Evolutionary conservation across 148 eudicot species (phyloP).

Genomic region (Vaccinium vitisidaea): DNA sequence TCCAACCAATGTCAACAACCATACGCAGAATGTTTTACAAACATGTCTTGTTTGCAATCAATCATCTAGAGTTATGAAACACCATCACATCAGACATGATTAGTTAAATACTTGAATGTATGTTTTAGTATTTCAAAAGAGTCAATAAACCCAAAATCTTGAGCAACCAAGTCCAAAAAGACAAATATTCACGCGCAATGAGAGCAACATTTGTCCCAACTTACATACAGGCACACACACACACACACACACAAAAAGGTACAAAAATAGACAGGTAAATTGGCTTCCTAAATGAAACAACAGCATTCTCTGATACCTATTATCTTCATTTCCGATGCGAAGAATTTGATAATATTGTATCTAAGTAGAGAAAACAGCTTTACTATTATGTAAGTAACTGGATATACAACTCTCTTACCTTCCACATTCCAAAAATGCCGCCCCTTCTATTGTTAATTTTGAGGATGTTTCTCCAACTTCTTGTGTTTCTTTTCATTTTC

Average conservation of each 20-base stretch:
- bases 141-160: not conserved
- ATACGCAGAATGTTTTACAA: not conserved
- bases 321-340: not conserved
- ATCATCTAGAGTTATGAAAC: not conserved
- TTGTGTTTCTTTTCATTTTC: too few species aligned
- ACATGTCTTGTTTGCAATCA: not conserved
- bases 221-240: not conserved
- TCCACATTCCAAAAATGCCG: not conserved
- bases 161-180: not conserved
- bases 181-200: not conserved
- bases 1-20: not conserved
- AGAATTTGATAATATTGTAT: not conserved
- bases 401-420: not conserved
- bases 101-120: too few species aligned
- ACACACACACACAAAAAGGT: too few species aligned
- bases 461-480: too few species aligned
- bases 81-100: not conserved
- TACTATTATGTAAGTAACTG: not conserved
- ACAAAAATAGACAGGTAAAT: not conserved
- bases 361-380: not conserved
- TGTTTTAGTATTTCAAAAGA: not conserved
- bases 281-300: not conserved
- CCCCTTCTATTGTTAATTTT: too few species aligned
- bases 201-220: not conserved
- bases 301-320: not conserved